Evolutionary conservation across 78 protist species (phyloP), one percentile per base, ranked within the genome.

Genomic region (Dictyostelium intermedium): DNA sequence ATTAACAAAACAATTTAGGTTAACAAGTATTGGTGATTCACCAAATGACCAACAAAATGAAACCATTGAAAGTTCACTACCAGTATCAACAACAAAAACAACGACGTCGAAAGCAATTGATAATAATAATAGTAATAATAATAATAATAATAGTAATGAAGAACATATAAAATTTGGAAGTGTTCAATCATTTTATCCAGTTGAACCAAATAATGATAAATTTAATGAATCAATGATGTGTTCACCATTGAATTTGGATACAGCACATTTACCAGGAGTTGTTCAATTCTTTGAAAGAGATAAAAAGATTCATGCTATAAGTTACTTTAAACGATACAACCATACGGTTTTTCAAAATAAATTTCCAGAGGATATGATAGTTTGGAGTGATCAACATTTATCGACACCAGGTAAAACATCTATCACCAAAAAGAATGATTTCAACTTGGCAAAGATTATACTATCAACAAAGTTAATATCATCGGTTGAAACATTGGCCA

Each of bases 241-340:
- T 32, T 70, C 94, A 50, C 94, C 93, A 27, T 47, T 89, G 16
- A 80, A 78, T 61, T 45, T 37, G 4, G 20, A 56, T 20, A 32
- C 41, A 27, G 74, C 72, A 7, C 72, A 30, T 10, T 61, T 35
- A 6, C 63, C 60, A 32, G 37, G 41, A 7, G 66, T 60, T 5
- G 25, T 35, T 18, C 77, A 78, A 25, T 63, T 69, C 78, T 89
- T 80, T 80, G 79, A 66, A 41, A 23, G 32, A 1, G 77, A 61
- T 43, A 89, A 89, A 70, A 47, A 60, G 35, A 41, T 63, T 23
- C 84, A 80, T 47, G 87, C 83, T 0, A 30, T 35, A 41, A 77
- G 41, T 34, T 89, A 80, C 30, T 89, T 69, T n/a, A 73, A 89
- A n/a, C 27, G 76, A 66, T 69, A 79, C 3, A 89, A 89, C 32